These are phyloP conservation scores for Termitomyces sp. DNA, from an alignment of 768 basidiomycete genomes.

Conservation along the genomic window DNA sequence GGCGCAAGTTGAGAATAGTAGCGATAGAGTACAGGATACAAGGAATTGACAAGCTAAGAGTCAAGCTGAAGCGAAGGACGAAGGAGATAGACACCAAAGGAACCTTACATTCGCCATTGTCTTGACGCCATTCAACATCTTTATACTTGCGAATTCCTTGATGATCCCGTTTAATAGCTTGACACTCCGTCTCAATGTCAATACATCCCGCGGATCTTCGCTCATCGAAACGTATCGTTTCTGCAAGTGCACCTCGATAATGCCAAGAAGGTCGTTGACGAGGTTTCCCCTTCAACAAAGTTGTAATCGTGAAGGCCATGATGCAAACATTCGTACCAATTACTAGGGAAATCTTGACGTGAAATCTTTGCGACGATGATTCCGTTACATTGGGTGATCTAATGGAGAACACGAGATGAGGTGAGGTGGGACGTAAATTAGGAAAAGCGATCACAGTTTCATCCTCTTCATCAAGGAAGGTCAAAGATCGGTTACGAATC, in stretches of 20 bases:
- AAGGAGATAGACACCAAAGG: neutral
- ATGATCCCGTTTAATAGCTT: conserved; percentile 58
- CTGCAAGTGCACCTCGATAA: conserved; percentile 49
- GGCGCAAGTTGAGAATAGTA: conserved; percentile 57
- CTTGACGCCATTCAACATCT: conserved; percentile 63
- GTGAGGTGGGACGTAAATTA: conserved; percentile 3
- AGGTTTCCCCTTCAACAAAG: conserved; percentile 48
- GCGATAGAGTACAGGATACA: conserved; percentile 48
- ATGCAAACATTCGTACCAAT: conserved; percentile 44
- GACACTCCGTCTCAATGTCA: conserved; percentile 55
- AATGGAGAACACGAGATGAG: conserved; percentile 5
- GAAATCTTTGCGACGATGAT: conserved; percentile 72
- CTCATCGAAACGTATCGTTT: conserved; percentile 37
- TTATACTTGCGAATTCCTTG: conserved; percentile 66
- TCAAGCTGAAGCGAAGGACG: neutral
- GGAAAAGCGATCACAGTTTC: conserved; percentile 50
- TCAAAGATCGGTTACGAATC: conserved; percentile 61
- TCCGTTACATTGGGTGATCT: conserved; percentile 80
- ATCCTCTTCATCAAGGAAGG: conserved; percentile 72
- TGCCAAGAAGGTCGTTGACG: conserved; percentile 44
- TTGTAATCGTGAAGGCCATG: neutral
- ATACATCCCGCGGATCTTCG: conserved; percentile 36
- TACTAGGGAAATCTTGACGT: conserved; percentile 66
- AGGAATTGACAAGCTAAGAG: conserved; percentile 40
- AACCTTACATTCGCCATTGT: conserved; percentile 54